A percentile compares a stretch with the other conserved stretches of the same genome.
These are phyloP conservation scores for Russula griseocarnosa DNA, from an alignment of 768 basidiomycete genomes.

Conservation along the genomic window DNA sequence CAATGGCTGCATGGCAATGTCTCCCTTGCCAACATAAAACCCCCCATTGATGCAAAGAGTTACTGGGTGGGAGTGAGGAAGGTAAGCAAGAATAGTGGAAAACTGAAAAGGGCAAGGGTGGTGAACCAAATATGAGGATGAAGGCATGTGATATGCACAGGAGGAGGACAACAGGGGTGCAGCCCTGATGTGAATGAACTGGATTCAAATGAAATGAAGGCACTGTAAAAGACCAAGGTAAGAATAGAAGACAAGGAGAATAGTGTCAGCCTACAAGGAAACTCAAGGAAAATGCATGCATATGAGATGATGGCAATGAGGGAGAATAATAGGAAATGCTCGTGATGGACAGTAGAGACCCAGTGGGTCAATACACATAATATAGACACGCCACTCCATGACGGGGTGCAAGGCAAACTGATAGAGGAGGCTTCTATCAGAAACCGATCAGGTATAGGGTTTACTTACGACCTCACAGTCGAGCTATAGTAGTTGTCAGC, in stretches of 20 bases:
- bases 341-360: neutral
- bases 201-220: conserved; percentile 31
- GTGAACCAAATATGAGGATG: conserved; percentile 31
- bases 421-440: neutral
- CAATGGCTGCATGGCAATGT: conserved; percentile 14
- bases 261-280: conserved; percentile 11
- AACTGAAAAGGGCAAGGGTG: neutral
- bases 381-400: neutral
- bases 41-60: conserved; percentile 23
- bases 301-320: conserved; percentile 2
- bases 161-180: conserved; percentile 28
- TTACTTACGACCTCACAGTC: conserved; percentile 22
- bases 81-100: neutral
- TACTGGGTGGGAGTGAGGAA: neutral
- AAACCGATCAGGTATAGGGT: neutral
- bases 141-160: conserved; percentile 33
- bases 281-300: conserved; percentile 1
- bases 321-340: neutral
- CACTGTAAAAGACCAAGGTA: conserved; percentile 15
- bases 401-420: neutral
- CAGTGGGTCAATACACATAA: neutral
- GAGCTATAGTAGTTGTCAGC: conserved; percentile 14
- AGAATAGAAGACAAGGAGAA: neutral
- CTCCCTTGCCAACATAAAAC: conserved; percentile 21
- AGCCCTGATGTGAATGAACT: conserved; percentile 31